phyloP scores from a whole-genome alignment of 345 rosid genomes.

The Gynandropsis gynandra region DNA sequence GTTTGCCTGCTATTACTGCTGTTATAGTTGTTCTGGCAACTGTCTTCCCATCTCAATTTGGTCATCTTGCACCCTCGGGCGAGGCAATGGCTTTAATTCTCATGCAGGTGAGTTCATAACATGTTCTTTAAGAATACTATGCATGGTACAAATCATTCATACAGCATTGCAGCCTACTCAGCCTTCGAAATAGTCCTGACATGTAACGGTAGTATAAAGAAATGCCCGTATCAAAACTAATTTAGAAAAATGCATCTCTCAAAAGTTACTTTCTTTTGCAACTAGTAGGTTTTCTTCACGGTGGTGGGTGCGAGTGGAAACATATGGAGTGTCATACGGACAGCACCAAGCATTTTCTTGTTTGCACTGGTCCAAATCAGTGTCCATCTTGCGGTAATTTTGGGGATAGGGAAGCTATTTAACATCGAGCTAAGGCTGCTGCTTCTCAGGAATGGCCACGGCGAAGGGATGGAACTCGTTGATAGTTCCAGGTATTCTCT shows the following conservation, averaged over 20 bases:
- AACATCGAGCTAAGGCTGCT: constrained; percentile 56
- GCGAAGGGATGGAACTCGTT: constrained; percentile 79
- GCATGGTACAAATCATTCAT: background rate
- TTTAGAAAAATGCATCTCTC: too few species aligned
- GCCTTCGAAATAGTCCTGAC: background rate
- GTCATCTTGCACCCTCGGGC: constrained; percentile 68
- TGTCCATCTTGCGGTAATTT: constrained; percentile 62
- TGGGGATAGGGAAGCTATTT: constrained; percentile 71
- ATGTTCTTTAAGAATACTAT: background rate
- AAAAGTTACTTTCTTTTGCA: too few species aligned
- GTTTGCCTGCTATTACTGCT: constrained; percentile 70
- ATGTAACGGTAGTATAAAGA: too few species aligned
- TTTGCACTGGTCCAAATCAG: constrained; percentile 68
- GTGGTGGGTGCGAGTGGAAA: constrained; percentile 85
- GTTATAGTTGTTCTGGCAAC: constrained; percentile 68
- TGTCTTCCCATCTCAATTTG: constrained; percentile 60
- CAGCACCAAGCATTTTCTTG: constrained; percentile 83
- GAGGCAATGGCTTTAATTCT: constrained; percentile 89
- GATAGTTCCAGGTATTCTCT: constrained; percentile 64
- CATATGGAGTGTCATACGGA: constrained; percentile 69
- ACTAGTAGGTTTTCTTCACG: constrained; percentile 64
- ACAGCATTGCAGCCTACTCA: background rate
- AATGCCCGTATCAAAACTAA: too few species aligned
- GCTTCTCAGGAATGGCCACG: constrained; percentile 84
- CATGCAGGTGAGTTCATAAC: constrained; percentile 55